These are phyloP conservation scores for Torulaspora gathmanii DNA, from an alignment of 805 yeast species.

Conservation along the genomic window DNA sequence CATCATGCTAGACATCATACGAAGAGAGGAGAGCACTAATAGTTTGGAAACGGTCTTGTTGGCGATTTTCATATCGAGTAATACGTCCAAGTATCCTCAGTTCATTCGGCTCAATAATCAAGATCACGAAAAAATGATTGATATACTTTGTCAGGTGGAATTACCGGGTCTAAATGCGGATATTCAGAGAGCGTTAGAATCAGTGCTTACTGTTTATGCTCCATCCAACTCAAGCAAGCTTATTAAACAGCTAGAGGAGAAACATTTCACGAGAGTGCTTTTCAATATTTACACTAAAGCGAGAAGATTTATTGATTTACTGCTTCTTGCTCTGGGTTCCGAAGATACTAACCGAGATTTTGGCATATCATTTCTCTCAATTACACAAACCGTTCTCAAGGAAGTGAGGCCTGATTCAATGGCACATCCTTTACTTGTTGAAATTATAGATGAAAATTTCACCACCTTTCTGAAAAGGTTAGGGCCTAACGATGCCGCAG, in stretches of 20 bases:
- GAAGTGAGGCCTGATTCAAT: slow-evolving; percentile 8
- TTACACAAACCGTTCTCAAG: slow-evolving; percentile 4
- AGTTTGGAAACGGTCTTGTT: slow-evolving; percentile 34
- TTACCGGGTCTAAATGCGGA: slow-evolving; percentile 42
- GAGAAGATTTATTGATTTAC: slow-evolving; percentile 14
- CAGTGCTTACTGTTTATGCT: slow-evolving; percentile 61
- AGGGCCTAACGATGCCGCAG: slow-evolving; percentile 11
- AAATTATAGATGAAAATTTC: slow-evolving; percentile 18
- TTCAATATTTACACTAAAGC: slow-evolving; percentile 22
- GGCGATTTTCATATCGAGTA: slow-evolving; percentile 71
- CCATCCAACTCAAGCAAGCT: slow-evolving; percentile 51
- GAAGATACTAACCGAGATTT: slow-evolving; percentile 9
- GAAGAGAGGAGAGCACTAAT: slow-evolving; percentile 32
- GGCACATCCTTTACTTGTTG: slow-evolving; percentile 7
- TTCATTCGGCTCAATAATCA: slow-evolving; percentile 69
- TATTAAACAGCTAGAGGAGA: slow-evolving; percentile 22
- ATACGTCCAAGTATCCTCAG: slow-evolving; percentile 80
- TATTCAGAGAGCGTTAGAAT: slow-evolving; percentile 71
- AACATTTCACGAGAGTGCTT: slow-evolving; percentile 24
- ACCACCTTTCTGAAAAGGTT: slow-evolving; percentile 2
- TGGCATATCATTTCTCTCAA: slow-evolving; percentile 1
- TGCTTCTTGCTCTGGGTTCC: slow-evolving; percentile 12
- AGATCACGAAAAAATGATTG: slow-evolving; percentile 45
- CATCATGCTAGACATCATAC: slow-evolving; percentile 57
- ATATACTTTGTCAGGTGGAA: slow-evolving; percentile 44